These are phyloP conservation scores for Corylus avellana DNA, from an alignment of 306 rosid species.

Conservation along the genomic window DNA sequence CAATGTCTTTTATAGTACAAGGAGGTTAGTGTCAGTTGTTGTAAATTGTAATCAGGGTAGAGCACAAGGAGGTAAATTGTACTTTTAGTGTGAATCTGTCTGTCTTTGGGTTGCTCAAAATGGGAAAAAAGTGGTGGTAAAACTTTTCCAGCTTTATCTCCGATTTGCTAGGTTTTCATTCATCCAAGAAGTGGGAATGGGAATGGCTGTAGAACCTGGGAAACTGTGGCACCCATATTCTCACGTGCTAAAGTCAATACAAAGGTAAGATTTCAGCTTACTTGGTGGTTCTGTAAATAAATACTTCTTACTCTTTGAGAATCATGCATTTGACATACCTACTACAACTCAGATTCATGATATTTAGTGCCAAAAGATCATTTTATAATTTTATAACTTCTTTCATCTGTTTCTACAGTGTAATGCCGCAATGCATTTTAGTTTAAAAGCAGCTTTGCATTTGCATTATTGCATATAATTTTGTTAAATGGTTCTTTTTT, in stretches of 20 bases:
- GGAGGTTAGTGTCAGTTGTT: not conserved
- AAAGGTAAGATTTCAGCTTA: slow-evolving; percentile 53
- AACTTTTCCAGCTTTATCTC: slow-evolving; percentile 50
- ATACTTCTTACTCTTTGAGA: slow-evolving; percentile 1
- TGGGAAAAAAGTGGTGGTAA: slow-evolving; percentile 5
- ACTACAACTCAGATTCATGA: not conserved
- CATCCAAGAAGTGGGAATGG: slow-evolving; percentile 96
- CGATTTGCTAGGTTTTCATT: slow-evolving; percentile 82
- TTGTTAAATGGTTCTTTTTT: not conserved
- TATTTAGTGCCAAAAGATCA: slow-evolving; percentile 19
- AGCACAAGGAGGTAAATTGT: not conserved
- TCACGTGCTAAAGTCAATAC: slow-evolving; percentile 73
- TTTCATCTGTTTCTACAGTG: not conserved
- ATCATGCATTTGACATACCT: slow-evolving; percentile 2
- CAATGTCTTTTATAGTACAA: no score
- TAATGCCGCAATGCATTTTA: not conserved
- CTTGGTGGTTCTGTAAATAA: slow-evolving; percentile 15
- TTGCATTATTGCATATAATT: not conserved
- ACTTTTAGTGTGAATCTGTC: not conserved
- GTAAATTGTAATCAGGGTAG: not conserved
- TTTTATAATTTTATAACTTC: slow-evolving; percentile 1
- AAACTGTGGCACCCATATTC: slow-evolving; percentile 77
- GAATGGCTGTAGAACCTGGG: slow-evolving; percentile 80
- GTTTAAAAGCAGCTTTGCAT: not conserved
- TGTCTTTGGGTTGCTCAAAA: slow-evolving; percentile 20